Evolutionary conservation across 2,329 filamentous ascomycete species (phyloP), one percentile per base, ranked within the genome.

Genomic region (Colletotrichum melonis): DNA sequence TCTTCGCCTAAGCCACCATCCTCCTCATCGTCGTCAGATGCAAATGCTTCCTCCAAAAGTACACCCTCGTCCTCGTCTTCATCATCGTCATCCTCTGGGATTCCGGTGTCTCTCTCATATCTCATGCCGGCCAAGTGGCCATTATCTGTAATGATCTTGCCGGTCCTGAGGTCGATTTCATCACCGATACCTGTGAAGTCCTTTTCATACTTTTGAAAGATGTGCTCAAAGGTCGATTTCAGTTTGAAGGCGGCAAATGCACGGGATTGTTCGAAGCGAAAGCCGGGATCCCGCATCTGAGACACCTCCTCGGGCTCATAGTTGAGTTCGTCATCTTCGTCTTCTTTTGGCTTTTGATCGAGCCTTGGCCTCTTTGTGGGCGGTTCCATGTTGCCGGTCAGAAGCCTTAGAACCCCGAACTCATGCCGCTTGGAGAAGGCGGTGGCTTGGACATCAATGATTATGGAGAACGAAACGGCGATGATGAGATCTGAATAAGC

Each of bases 181-280:
- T 98, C 96, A 67, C 93, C 95, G 63, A 96, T 88, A 5, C 92
- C 93, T 2, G 91, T 91, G 78, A 98, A 98, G 80, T 98, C 93
- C 75, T 88, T 92, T 66, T 89, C 92, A 81, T 97, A 98, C 81
- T 97, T 98, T 74, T 93, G 90, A 80, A 98, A 98, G 68, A 98
- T 97, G 69, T 90, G 86, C 79, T 98, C 95, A 80, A 97, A 97
- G 5, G 91, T 91, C n/a, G 91, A 92, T 81, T 97, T 96, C 54
- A 98, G 88, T 72, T 91, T 91, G 75, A 88, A 85, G 74, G 94
- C 92, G 70, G 95, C 93, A 67, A 88, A 87, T 63, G 90, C 88
- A 75, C 93, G 89, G 60, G 89, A 91, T 73, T 89, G 85, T 58
- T 91, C 86, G 19, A 95, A 84, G 68, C 91, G 87, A 74, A 88